Evolutionary conservation across 2,329 filamentous ascomycete genomes (phyloP), one percentile per base, ranked within the genome.

Genomic region (Dactylellina haptotyla): DNA sequence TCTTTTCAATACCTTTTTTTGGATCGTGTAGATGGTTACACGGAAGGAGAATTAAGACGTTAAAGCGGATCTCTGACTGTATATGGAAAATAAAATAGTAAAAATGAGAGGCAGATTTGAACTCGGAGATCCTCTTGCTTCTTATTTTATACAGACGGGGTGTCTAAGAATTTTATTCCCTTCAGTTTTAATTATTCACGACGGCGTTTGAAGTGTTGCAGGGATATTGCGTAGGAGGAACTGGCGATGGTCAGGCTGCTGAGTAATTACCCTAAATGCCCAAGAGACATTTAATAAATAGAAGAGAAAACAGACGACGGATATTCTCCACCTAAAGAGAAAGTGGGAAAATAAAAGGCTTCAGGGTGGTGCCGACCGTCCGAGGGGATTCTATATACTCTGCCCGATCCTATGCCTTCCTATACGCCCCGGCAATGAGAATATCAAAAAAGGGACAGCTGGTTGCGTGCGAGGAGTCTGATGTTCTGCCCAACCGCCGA

Each of bases 401-500:
- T 39, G 39, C 18, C 18, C 56, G 12, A 18, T 18, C 45, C 23
- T 26, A 18, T 16, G 32, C 54, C 39, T 18, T 32, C 37, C 34
- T 16, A 46, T 28, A n/a, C 28, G 48, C 46, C 39, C 41, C 28
- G 56, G 16, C 12, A 57, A 57, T 2, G 32, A 41, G 30, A 37
- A 10, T 41, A 34, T n/a, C 14, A 16, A 32, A 34, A 20, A 14
- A 53, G 43, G 18, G 18, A 12, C 18, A 34, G 28, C 16, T 34
- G 53, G 32, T 26, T 57, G 53, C 26, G 53, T 57, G 53, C 16
- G 20, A 57, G n/a, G 48, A 18, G 39, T 18, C 39, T 48, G 30
- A 20, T 20, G 45, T 57, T 72, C 67, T 72, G 67, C 67, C 67
- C 67, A 72, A 72, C 67, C 67, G 69, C 61, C 41, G 54, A 39